These are phyloP conservation scores for Fragaria nilgerrensis DNA, from an alignment of 306 rosid genomes.

Conservation along the genomic window DNA sequence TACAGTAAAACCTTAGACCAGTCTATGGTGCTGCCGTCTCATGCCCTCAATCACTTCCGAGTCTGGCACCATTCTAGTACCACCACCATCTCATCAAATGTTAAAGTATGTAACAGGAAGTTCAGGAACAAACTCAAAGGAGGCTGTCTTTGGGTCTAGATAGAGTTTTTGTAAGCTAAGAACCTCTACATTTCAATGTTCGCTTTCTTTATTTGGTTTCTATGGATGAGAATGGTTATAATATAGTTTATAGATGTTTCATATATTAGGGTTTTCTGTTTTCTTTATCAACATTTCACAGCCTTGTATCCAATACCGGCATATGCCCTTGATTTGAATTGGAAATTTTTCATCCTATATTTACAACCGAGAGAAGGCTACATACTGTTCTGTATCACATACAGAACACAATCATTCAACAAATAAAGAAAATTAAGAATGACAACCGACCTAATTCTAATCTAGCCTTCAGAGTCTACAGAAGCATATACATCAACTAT, in stretches of 20 bases:
- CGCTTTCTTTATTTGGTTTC: not conserved
- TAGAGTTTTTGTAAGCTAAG: slow-evolving; percentile 4
- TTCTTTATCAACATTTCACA: not conserved
- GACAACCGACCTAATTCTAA: not conserved
- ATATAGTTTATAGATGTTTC: not conserved
- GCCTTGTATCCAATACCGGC: not conserved
- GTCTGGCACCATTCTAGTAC: not conserved
- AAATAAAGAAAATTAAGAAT: not conserved
- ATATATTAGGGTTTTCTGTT: not conserved
- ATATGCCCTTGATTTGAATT: not conserved
- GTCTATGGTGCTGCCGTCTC: slow-evolving; percentile 18
- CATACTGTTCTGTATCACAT: not conserved
- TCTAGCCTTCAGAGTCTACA: not conserved
- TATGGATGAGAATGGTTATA: slow-evolving; percentile 1
- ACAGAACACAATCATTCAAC: not conserved
- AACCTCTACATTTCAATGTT: not conserved
- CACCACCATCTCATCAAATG: slow-evolving; percentile 4
- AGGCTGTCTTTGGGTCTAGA: slow-evolving; percentile 13
- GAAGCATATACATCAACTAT: not conserved
- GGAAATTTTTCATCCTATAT: not conserved
- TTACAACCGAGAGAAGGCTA: not conserved
- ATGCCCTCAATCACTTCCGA: not conserved
- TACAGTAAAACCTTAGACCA: not conserved
- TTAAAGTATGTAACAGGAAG: not conserved
- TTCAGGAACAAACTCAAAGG: not conserved